Conservation (phyloP, 331 rosid species). For the Rosa hybrid region DNA sequence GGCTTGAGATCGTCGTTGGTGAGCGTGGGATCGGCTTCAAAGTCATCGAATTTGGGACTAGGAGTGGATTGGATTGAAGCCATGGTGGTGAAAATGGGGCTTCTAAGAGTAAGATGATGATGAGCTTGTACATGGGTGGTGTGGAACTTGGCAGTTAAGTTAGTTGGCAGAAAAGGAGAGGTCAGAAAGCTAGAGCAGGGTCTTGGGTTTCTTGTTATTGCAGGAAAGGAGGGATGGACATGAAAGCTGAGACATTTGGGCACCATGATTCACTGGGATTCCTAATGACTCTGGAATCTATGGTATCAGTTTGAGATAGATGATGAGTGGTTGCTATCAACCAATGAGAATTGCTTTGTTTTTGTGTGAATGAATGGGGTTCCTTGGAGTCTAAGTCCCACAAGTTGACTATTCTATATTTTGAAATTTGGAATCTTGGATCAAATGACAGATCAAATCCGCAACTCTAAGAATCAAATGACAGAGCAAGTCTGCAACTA, state of each 20-base stretch:
- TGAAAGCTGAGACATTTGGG: conserved; percentile 36
- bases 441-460: not conserved
- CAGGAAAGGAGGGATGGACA: conserved; percentile 33
- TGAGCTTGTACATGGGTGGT: not conserved
- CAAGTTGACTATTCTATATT: not conserved
- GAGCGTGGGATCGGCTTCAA: conserved; percentile 47
- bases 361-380: conserved; percentile 15
- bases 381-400: not conserved
- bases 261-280: conserved; percentile 30
- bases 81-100: conserved; percentile 32
- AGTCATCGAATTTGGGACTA: conserved; percentile 14
- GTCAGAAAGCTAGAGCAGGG: conserved; percentile 18
- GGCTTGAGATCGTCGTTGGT: conserved; percentile 77
- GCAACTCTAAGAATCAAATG: not conserved
- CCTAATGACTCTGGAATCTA: conserved; percentile 19
- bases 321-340: conserved; percentile 27
- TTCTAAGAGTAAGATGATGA: conserved; percentile 17
- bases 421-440: not conserved
- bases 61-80: conserved; percentile 21
- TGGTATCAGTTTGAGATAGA: conserved; percentile 26
- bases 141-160: conserved; percentile 12
- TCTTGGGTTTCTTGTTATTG: conserved; percentile 16
- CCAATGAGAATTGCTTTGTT: not conserved
- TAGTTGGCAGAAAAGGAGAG: conserved; percentile 2
- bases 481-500: no score